A percentile compares a stretch with the other conserved stretches of the same genome.
These are phyloP conservation scores for Tuber magnatum DNA, from an alignment of 495 filamentous ascomycete species.

Conservation along the genomic window DNA sequence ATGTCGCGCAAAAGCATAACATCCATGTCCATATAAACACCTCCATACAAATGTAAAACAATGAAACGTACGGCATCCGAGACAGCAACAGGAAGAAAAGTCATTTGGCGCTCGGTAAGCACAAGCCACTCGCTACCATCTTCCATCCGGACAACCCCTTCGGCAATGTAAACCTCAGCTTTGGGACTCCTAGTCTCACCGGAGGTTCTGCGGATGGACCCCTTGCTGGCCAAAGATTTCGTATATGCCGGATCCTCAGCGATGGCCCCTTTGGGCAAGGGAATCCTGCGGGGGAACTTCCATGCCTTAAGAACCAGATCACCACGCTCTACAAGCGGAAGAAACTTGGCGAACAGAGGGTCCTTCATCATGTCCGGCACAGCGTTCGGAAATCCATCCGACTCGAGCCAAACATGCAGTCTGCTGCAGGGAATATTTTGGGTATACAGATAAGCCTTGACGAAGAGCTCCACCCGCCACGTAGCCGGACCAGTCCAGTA, in stretches of 20 bases:
- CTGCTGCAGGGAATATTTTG: constrained; percentile 52
- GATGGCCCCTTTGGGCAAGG: constrained; percentile 45
- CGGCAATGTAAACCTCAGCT: constrained; percentile 46
- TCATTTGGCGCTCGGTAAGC: constrained; percentile 51
- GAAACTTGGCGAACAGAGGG: constrained; percentile 49
- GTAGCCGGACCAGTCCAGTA: constrained; percentile 56
- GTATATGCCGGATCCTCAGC: constrained; percentile 30
- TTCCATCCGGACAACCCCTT: constrained; percentile 47
- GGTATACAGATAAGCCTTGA: constrained; percentile 54
- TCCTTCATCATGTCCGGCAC: constrained; percentile 50
- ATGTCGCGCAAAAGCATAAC: constrained; percentile 53
- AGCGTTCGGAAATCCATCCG: constrained; percentile 47
- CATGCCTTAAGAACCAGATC: constrained; percentile 50
- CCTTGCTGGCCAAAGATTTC: constrained; percentile 3
- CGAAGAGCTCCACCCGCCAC: constrained; percentile 53
- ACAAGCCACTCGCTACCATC: constrained; percentile 50
- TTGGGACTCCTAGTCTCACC: constrained; percentile 36
- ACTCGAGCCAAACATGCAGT: constrained; percentile 52
- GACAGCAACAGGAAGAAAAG: constrained; percentile 44
- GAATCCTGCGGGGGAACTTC: constrained; percentile 51
- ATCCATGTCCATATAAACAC: constrained; percentile 55
- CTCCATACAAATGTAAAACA: constrained; percentile 52
- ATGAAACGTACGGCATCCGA: constrained; percentile 52
- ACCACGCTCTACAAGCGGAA: constrained; percentile 50
- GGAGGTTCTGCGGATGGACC: constrained; percentile 16